These are phyloP conservation scores for Arachnomyces sp. DNA, from an alignment of 2,329 filamentous ascomycete genomes.

Conservation along the genomic window DNA sequence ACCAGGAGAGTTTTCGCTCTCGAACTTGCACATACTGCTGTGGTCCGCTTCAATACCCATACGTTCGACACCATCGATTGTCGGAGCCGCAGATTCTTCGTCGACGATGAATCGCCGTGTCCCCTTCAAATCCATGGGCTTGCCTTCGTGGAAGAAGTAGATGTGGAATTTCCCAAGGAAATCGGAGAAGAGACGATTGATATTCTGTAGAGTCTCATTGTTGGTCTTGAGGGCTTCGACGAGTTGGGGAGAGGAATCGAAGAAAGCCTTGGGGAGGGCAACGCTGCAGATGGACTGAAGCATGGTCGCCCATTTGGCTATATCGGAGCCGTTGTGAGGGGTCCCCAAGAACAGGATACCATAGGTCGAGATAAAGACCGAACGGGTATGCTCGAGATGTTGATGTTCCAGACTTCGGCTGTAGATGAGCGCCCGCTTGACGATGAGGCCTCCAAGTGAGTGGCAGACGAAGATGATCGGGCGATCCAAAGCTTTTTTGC, in stretches of 20 bases:
- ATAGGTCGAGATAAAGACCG: constrained; percentile 66
- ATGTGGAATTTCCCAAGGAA: constrained; percentile 63
- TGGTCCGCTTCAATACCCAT: constrained; percentile 70
- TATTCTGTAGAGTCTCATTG: constrained; percentile 65
- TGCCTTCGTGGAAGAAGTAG: constrained; percentile 68
- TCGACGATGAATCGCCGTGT: constrained; percentile 60
- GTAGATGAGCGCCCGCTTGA: constrained; percentile 62
- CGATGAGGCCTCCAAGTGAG: constrained; percentile 63
- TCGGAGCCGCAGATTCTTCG: constrained; percentile 59
- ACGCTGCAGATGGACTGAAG: constrained; percentile 60
- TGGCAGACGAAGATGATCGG: constrained; percentile 72
- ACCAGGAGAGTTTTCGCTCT: constrained; percentile 55
- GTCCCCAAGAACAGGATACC: constrained; percentile 70
- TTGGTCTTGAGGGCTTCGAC: constrained; percentile 63
- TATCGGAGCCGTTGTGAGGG: constrained; percentile 61
- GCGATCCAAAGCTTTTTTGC: constrained; percentile 44
- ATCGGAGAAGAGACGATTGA: constrained; percentile 64
- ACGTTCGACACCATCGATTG: constrained; percentile 59
- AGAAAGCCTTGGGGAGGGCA: constrained; percentile 56
- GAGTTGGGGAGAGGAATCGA: constrained; percentile 60
- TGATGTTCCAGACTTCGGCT: constrained; percentile 55
- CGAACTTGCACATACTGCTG: constrained; percentile 64
- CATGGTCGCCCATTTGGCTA: constrained; percentile 59
- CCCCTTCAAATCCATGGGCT: constrained; percentile 60
- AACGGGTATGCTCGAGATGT: constrained; percentile 56